These are phyloP conservation scores for Acanthamoeba royreba DNA, from an alignment of 208 protist genomes.

Conservation along the genomic window DNA sequence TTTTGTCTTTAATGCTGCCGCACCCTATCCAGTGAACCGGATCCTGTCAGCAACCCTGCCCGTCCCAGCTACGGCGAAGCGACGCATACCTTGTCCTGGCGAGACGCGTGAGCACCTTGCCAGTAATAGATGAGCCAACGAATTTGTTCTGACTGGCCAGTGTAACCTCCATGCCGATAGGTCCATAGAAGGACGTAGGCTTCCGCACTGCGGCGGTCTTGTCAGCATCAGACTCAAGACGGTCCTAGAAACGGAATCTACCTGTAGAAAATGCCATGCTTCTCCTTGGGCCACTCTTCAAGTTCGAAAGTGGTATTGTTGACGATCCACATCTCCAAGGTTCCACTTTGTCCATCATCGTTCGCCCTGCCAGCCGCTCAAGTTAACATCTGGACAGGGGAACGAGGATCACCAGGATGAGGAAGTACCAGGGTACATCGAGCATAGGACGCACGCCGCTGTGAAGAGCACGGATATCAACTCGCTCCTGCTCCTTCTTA, in stretches of 20 bases:
- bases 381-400: not conserved
- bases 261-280: conserved; percentile 52
- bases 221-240: too few species aligned
- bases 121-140: conserved; percentile 55
- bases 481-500: conserved; percentile 6
- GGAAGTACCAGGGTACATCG: not conserved
- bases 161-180: conserved; percentile 34
- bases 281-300: not conserved
- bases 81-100: conserved; percentile 23
- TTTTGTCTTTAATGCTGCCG: conserved; percentile 36
- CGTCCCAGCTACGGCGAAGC: not conserved
- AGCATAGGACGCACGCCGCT: not conserved
- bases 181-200: conserved; percentile 49
- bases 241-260: not conserved
- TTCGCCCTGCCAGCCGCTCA: not conserved
- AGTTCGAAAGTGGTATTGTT: conserved; percentile 41
- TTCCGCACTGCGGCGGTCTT: conserved; percentile 44
- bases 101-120: conserved; percentile 33
- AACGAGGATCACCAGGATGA: not conserved
- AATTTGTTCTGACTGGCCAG: not conserved
- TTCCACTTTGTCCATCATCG: not conserved
- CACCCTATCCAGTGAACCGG: not conserved
- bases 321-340: conserved; percentile 37
- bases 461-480: conserved; percentile 31
- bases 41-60: not conserved